Percentiles rank a stretch among this genome's conserved stretches.
Conservation (phyloP, 495 filamentous ascomycete genomes). For the Podospora tetraspora region DNA sequence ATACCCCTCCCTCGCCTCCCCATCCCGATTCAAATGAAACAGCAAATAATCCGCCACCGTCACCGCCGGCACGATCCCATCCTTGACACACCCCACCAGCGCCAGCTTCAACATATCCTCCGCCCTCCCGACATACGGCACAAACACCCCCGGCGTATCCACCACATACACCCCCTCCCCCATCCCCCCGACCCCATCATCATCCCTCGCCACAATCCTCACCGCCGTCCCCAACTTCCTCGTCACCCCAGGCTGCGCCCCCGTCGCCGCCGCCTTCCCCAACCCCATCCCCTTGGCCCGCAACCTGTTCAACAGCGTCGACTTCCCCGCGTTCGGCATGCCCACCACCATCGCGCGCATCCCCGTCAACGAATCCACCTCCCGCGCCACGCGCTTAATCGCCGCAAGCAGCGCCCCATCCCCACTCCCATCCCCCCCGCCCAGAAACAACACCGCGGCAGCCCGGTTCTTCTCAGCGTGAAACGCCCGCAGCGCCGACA, state of each 20-base stretch:
- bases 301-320: slow-evolving; percentile 81
- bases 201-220: slow-evolving; percentile 52
- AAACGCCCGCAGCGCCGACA: slow-evolving; percentile 20
- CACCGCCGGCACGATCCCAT: slow-evolving; percentile 68
- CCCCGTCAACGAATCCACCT: slow-evolving; percentile 43
- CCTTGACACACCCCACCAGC: slow-evolving; percentile 85
- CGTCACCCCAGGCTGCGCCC: slow-evolving; percentile 83
- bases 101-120: slow-evolving; percentile 91
- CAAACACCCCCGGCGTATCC: slow-evolving; percentile 73
- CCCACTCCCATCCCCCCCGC: slow-evolving; percentile 33
- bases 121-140: slow-evolving; percentile 79
- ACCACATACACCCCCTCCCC: slow-evolving; percentile 45
- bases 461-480: slow-evolving; percentile 24
- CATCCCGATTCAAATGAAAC: slow-evolving; percentile 67
- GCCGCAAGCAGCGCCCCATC: slow-evolving; percentile 25
- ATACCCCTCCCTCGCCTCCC: slow-evolving; percentile 48
- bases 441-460: slow-evolving; percentile 55
- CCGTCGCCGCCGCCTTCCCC: slow-evolving; percentile 71
- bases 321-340: slow-evolving; percentile 96
- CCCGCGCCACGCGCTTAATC: slow-evolving; percentile 30
- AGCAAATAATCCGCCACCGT: slow-evolving; percentile 85
- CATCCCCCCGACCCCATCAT: slow-evolving; percentile 26
- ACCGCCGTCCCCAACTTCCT: slow-evolving; percentile 77
- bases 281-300: slow-evolving; percentile 62
- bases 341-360: slow-evolving; percentile 82